Conservation (phyloP, 148 eudicot genomes). For the Tetragonia tetragonoides region DNA sequence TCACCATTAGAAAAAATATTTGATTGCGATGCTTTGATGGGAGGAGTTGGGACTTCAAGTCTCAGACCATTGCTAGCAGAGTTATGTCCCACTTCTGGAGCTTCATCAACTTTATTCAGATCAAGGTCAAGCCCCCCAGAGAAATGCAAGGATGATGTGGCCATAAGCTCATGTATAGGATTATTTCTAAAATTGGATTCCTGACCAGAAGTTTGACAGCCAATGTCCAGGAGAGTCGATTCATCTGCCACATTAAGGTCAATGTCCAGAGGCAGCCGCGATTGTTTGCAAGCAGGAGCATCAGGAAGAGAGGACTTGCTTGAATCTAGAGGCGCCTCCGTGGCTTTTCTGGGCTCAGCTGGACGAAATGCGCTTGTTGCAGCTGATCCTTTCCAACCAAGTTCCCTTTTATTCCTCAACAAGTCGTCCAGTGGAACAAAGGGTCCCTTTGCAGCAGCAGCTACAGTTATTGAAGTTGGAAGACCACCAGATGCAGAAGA, state of each 20-base stretch:
- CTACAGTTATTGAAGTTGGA: slow-evolving; percentile 52
- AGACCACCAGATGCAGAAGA: slow-evolving; percentile 31
- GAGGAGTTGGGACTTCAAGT: slow-evolving; percentile 30
- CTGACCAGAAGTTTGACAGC: slow-evolving; percentile 34
- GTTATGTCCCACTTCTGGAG: slow-evolving; percentile 45
- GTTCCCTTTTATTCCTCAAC: slow-evolving; percentile 55
- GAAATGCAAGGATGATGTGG: slow-evolving; percentile 34
- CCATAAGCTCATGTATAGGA: slow-evolving; percentile 17
- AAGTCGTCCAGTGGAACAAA: slow-evolving; percentile 66
- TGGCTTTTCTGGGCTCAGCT: slow-evolving; percentile 72
- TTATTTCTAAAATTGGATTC: slow-evolving; percentile 18
- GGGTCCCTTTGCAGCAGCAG: slow-evolving; percentile 72
- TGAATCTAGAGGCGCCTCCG: slow-evolving; percentile 36
- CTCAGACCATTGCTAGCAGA: slow-evolving; percentile 35
- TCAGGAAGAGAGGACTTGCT: slow-evolving; percentile 27
- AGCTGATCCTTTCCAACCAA: slow-evolving; percentile 92
- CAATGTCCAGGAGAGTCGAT: slow-evolving; percentile 45
- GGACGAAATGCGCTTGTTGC: slow-evolving; percentile 96
- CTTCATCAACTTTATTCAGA: slow-evolving; percentile 70
- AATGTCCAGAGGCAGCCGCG: slow-evolving; percentile 58
- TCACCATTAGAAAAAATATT: slow-evolving; percentile 35
- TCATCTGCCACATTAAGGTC: slow-evolving; percentile 89
- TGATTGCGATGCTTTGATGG: slow-evolving; percentile 29
- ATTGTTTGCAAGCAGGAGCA: slow-evolving; percentile 38
- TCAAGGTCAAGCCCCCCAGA: slow-evolving; percentile 72